Evolutionary conservation across 1,284 basidiomycete genomes (phyloP).

Genomic region (Pyrrhoderma noxium): DNA sequence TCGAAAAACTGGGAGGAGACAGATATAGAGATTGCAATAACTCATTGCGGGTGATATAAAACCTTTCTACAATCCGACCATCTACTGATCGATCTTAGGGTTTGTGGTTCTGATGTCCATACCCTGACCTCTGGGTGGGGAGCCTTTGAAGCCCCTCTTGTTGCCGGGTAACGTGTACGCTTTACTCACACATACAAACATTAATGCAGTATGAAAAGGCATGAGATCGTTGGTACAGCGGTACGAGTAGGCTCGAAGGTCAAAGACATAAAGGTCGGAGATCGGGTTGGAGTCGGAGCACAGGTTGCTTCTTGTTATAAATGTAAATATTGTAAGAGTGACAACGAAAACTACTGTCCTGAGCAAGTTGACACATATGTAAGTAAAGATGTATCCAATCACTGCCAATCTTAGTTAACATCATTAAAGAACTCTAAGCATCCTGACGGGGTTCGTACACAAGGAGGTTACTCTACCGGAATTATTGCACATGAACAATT

Average conservation of each 20-base stretch:
- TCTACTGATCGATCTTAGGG: slow-evolving; percentile 4
- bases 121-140: slow-evolving; percentile 32
- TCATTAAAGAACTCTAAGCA: slow-evolving; percentile 36
- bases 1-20: slow-evolving; percentile 30
- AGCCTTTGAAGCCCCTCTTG: slow-evolving; percentile 10
- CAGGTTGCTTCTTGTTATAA: slow-evolving; percentile 46
- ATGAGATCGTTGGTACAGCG: slow-evolving; percentile 59
- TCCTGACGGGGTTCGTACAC: slow-evolving; percentile 44
- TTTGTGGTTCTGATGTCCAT: slow-evolving; percentile 29
- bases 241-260: slow-evolving; percentile 48
- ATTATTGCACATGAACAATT: slow-evolving; percentile 63
- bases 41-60: slow-evolving; percentile 28
- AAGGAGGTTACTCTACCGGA: slow-evolving; percentile 60
- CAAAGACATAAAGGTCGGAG: slow-evolving; percentile 49
- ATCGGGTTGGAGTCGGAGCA: slow-evolving; percentile 62
- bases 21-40: slow-evolving; percentile 34
- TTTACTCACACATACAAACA: slow-evolving; percentile 30
- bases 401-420: slow-evolving; percentile 20
- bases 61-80: not conserved
- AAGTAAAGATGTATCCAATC: slow-evolving; percentile 9
- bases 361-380: slow-evolving; percentile 29
- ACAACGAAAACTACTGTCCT: slow-evolving; percentile 49
- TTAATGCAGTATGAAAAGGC: slow-evolving; percentile 28
- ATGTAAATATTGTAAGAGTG: slow-evolving; percentile 46
- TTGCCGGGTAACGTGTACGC: slow-evolving; percentile 28